Base-by-base conservation (phyloP, 2,329 filamentous ascomycete species). In the Colletotrichum sp. region DNA sequence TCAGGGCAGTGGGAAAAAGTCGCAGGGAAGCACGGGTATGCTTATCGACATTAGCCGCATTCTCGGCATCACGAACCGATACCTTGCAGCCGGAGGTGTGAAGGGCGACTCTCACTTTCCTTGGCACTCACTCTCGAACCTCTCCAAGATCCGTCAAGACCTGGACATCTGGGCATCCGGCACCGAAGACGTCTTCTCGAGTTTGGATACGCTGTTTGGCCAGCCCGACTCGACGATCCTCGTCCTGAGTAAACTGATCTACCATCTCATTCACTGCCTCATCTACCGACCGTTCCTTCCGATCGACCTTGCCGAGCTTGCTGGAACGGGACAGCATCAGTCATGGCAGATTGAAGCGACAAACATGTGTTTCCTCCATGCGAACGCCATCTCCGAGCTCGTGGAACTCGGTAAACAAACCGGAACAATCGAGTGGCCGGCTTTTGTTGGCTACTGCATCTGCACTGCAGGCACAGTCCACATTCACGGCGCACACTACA, bases 341-440 rank as follows among this genome's bases (percentile, higher is more conserved):
- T 96, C 94, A 32, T 98, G 95, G 95, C 95, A 97, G 82, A 96
- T 97, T 64, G 95, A 97, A 82, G 95, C 95, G 0, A 97, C 95
- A 0, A 96, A 97, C 80, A 89, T 96, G 81, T 97, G 95, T 83
- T 97, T 92, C 82, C 86, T 96, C 21, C 95, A 98, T 78, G 95
- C 95, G 8, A 98, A 97, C 80, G 95, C 95, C 7, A 96, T 97
- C 67, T 93, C 94, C 2, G 95, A 97, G 80, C 86, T 98, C 4
- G 93, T 96, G 6, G 94, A 96, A 81, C 90, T 96, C 18, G 94
- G 94, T 2, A 93, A 93, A 77, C 93, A 94, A 78, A 92, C 93
- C 2, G 90, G 91, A 2, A 91, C 93, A 4, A 92, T 96, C 26
- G 95, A 97, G 83, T 97, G 95, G 95, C 94, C 95, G 1, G 93